Base-by-base conservation (phyloP, 495 filamentous ascomycete genomes). In the Tuber aestivum region DNA sequence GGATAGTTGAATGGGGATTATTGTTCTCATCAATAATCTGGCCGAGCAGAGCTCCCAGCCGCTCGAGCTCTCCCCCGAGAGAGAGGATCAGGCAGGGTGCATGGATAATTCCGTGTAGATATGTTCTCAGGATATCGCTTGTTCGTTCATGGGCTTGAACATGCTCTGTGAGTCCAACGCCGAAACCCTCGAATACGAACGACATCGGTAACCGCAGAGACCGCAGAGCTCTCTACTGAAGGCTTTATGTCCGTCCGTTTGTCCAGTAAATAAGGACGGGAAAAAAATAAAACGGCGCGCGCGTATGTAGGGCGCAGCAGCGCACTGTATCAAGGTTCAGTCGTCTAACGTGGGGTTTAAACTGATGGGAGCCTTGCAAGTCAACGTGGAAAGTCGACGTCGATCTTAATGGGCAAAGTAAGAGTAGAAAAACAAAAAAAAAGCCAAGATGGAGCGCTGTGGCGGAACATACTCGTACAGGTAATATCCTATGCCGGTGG, bases 21-120 rank as follows among this genome's bases (percentile, higher is more conserved):
- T 42, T 20, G 37, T 37, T 79, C 23, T 79, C 73, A 32, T 71
- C 70, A 32, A 79, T 70, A n/a, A 79, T 35, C 37, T 61, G 72
- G 2, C 74, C 72, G 70, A 79, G 50, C 32, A 71, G 35, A 69
- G 78, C 72, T 14, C 72, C 48, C 48, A 79, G 38, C 8, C 21
- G 72, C 32, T 74, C 77, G 32, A 79, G 35, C 72, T 78, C 76
- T 32, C 70, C 41, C 16, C 76, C 76, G 44, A 79, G 65, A 8
- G 77, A 69, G 14, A 79, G 27, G 50, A 79, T 74, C 40, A 78
- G 69, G 35, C 69, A 79, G 18, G 77, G 77, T 9, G 77, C 77
- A 41, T 74, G 71, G 41, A 79, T 42, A 38, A 79, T 48, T 48
- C 76, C 76, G 27, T 74, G 73, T 38, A 79, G 78, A 44, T 74